Evolutionary conservation across 164 flowering plant genomes (phyloP).

Genomic region (Pachysandra terminalis): DNA sequence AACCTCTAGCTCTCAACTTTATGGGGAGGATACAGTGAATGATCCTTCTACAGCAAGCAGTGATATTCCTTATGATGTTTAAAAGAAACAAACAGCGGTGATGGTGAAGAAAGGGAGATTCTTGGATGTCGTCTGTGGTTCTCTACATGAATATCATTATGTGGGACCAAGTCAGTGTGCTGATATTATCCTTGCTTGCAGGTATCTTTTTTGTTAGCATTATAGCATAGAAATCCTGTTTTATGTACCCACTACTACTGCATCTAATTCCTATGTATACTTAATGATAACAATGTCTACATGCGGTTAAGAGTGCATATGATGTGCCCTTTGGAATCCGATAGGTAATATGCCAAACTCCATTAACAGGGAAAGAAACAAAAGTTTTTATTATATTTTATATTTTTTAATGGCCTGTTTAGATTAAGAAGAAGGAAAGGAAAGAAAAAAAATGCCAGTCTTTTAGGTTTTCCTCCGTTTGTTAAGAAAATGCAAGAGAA

Average conservation of each 20-base stretch:
- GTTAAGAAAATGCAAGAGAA: too few relatives aligned
- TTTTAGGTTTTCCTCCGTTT: too few relatives aligned
- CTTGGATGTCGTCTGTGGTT: slow-evolving; percentile 62
- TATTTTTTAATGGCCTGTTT: too few relatives aligned
- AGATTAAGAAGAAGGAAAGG: too few relatives aligned
- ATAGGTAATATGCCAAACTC: neutral
- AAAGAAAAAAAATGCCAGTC: too few relatives aligned
- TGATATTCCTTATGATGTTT: slow-evolving; percentile 49
- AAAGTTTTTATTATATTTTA: too few relatives aligned
- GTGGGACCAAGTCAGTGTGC: slow-evolving; percentile 77
- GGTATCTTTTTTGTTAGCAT: slow-evolving; percentile 35
- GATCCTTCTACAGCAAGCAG: slow-evolving; percentile 13
- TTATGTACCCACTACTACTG: neutral
- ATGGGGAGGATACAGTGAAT: neutral
- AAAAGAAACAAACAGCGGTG: slow-evolving; percentile 60
- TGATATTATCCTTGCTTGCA: slow-evolving; percentile 76
- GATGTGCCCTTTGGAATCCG: neutral
- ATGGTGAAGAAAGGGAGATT: slow-evolving; percentile 50
- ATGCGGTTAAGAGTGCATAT: neutral
- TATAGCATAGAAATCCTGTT: slow-evolving; percentile 5
- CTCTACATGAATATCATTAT: slow-evolving; percentile 71
- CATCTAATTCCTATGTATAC: neutral
- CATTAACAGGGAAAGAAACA: too few relatives aligned
- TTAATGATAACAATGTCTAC: neutral
- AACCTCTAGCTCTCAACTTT: slow-evolving; percentile 2